Conservation (phyloP, 371 early-diverging fungal species). For the Funneliformis caledonium region DNA sequence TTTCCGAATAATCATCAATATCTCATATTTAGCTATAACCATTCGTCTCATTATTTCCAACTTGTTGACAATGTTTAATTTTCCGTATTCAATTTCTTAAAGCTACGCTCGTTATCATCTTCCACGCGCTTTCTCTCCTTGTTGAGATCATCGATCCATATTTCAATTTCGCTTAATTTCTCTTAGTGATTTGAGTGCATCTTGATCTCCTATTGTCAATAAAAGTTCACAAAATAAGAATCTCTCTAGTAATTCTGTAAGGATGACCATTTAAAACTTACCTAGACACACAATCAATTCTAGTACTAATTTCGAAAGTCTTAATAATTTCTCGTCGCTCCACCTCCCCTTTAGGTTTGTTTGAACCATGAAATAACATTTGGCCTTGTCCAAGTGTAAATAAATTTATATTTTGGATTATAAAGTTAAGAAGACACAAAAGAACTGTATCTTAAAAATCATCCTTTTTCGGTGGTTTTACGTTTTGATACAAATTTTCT, state of each 20-base stretch:
- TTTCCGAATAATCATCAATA: slow-evolving; percentile 8
- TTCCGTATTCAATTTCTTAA: background rate
- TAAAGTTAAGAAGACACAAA: slow-evolving; percentile 32
- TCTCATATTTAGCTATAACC: slow-evolving; percentile 23
- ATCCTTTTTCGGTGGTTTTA: slow-evolving; percentile 11
- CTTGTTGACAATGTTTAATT: slow-evolving; percentile 14
- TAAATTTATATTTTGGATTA: background rate
- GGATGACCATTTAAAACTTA: slow-evolving; percentile 1
- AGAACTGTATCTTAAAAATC: slow-evolving; percentile 12
- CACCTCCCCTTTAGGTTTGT: slow-evolving; percentile 16
- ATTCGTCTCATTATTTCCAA: slow-evolving; percentile 23
- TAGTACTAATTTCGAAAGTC: background rate
- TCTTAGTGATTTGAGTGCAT: background rate
- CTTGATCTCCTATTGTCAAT: slow-evolving; percentile 23
- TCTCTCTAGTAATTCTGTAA: background rate
- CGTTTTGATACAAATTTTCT: slow-evolving; percentile 23
- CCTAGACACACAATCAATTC: background rate
- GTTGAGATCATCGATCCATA: slow-evolving; percentile 14
- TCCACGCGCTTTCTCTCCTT: slow-evolving; percentile 8
- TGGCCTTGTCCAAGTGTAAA: slow-evolving; percentile 15
- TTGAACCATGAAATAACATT: background rate
- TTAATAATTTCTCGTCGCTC: background rate
- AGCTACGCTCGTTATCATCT: background rate
- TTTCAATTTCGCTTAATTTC: slow-evolving; percentile 18
- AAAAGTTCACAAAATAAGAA: background rate